Evolutionary conservation across 768 basidiomycete species (phyloP), one percentile per base, ranked within the genome.

Genomic region (Naganishia antarctica): DNA sequence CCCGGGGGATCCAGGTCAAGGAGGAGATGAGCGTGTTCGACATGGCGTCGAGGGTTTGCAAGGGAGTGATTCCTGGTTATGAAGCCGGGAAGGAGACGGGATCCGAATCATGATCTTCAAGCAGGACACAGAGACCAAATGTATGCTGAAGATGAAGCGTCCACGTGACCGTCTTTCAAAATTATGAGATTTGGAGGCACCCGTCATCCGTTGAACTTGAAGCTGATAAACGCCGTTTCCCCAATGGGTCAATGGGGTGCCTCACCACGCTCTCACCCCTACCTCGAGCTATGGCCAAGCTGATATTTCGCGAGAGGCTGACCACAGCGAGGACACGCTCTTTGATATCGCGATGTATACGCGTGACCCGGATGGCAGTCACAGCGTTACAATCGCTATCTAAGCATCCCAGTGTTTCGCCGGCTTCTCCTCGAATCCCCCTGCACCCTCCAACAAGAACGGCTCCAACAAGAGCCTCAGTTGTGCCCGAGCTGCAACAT

Each of bases 1-100:
- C 93, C 60, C 88, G 83, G 67, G 85, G 85, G 28, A 96, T 87
- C 91, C 85, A 86, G 47, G 69, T 67, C 0, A 77, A 65, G 43
- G 76, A 70, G 13, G 76, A 77, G 8, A 77, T 74, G 21, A 77
- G 69, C 50, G 76, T 77, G n/a, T 70, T 72, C 3, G 76, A 76
- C 76, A 77, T 77, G 40, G 13, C 60, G 47, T 16, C 57, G 25
- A 8, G 23, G 18, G 57, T 40, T 2, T 25, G 13, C 5, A 23
- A 23, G 57, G 7, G 34, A 37, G 34, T 7, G 34, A 7, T 37
- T 7, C 34, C 34, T 7, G 34, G 15, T 37, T 7, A 7, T 7
- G 15, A 7, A 37, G 8, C 29, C 15, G 11, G 4, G 16, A 21
- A 51, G 31, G 50, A 51, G 15, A 18, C 21, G 21, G 6, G 29